Evolutionary conservation across 768 basidiomycete genomes (phyloP), one percentile per base, ranked within the genome.

Genomic region (Gyrodon lividus): DNA sequence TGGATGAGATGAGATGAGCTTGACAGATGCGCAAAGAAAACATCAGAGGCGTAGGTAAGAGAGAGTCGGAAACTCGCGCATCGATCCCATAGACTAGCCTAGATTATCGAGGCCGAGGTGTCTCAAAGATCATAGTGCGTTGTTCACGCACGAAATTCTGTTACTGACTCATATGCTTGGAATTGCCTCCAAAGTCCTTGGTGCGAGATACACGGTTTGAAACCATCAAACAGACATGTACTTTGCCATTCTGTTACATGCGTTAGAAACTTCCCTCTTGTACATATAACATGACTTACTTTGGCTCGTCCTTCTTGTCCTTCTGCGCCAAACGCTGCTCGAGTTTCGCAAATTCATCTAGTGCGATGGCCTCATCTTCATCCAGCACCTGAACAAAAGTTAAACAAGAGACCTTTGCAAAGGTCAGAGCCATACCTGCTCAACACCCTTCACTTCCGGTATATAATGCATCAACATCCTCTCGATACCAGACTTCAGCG

Each of bases 391-490:
- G 60, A 34, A 39, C 9, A 20, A 33, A 6, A 8, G 31, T 64
- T 16, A 70, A 50, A 19, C 24, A 37, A 51, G 24, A 26, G 20
- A 19, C 0, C 9, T 34, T 37, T 17, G 7, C 19, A 6, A 38
- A n/a, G 33, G 33, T 22, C 7, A 49, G 44, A 12, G 5, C 14
- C 33, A 58, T 57, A 86, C 91, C 81, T 95, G 90, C 61, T 93
- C 87, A 7, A 95, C 89, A 22, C 84, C 88, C 69, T 92, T 89
- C 34, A 96, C 93, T 71, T 96, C 91, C 2, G 96, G 96, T 48
- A 99, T 92, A 64, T 98, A 98, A 72, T 98, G 96, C 92, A 92
- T 94, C 61, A 99, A 74, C 97, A 99, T 98, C 56, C 97, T 78
- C 73, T 99, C 97, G 47, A 99, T 98, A 8, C 97, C 97, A 55